Base-by-base conservation (phyloP, 140 eudicot genomes). In the Flaveria floridana region DNA sequence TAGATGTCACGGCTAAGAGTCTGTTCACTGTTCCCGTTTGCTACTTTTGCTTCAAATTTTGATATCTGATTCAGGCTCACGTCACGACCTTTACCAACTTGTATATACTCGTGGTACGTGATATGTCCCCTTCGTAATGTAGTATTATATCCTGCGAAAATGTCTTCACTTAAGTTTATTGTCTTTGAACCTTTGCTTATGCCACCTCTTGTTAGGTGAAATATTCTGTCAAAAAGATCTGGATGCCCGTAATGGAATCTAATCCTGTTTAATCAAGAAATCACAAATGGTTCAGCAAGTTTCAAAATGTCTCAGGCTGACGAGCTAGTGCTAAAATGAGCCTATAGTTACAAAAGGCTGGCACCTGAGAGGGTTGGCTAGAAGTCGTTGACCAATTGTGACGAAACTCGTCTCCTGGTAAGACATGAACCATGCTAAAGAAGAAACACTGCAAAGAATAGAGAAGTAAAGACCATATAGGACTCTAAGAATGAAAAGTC, bases 241-340 rank as follows among this genome's bases (percentile, higher is more conserved):
- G 99, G 99, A 84, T 94, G 99, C 59, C 99, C 99, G 61, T 94
- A 94, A 80, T 94, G 99, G 87, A 94, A 94, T 57, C 99, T 79
- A 2, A 94, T 96, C 89, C 97, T 93, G 91, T 52, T 70, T 76
- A 59, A 70, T 26, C 25, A 46, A 50, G 47, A 16, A 70, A 65
- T 16, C 63, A 63, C 65, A 71, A 47, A 30, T 57, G 78, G 66
- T 50, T 34, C 15, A 76, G 58, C 18, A 50, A 34, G 72, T 47
- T 71, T 53, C 23, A 70, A 26, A 76, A 48, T n/a, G 76, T 61
- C 5, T 1, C 3, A 1, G 28, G 37, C 53, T 30, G 12, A 20
- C 7, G 14, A 68, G 16, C 12, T 28, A 34, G 26, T 19, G 68
- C 58, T 26, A 9, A 30, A 56, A 42, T 55, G 79, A 59, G 73